Conservation (phyloP, 768 basidiomycete genomes). For the Leccinum obscurum region DNA sequence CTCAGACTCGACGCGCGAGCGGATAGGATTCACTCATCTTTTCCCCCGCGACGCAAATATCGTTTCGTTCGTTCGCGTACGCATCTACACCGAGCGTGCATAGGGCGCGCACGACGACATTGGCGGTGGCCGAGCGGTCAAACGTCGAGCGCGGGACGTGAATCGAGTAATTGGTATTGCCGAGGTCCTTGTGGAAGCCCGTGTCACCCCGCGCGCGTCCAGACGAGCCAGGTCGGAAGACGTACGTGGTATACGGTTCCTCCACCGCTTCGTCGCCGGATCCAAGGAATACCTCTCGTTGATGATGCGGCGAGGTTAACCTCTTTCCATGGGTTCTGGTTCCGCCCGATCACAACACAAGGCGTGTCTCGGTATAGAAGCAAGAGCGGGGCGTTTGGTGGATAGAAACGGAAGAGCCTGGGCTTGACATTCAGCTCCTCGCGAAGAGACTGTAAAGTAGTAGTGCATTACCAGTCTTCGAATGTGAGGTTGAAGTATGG, state of each 20-base stretch:
- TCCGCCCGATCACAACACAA: slow-evolving; percentile 91
- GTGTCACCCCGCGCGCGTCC: not conserved
- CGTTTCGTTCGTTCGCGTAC: slow-evolving; percentile 84
- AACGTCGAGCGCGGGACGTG: slow-evolving; percentile 83
- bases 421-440: slow-evolving; percentile 17
- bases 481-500: slow-evolving; percentile 89
- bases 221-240: slow-evolving; percentile 5
- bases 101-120: slow-evolving; percentile 76
- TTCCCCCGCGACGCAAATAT: slow-evolving; percentile 77
- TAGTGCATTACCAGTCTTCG: slow-evolving; percentile 76
- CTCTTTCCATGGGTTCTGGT: slow-evolving; percentile 99
- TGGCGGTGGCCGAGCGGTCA: slow-evolving; percentile 74
- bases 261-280: slow-evolving; percentile 87
- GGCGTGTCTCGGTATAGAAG: slow-evolving; percentile 86
- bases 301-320: slow-evolving; percentile 69
- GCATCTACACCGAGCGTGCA: slow-evolving; percentile 75
- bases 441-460: slow-evolving; percentile 27
- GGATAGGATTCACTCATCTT: slow-evolving; percentile 72
- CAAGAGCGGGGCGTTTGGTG: slow-evolving; percentile 66
- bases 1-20: not conserved
- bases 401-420: slow-evolving; percentile 81
- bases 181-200: slow-evolving; percentile 66
- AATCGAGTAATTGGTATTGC: slow-evolving; percentile 97
- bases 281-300: slow-evolving; percentile 61
- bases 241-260: slow-evolving; percentile 96